Evolutionary conservation across 2,329 filamentous ascomycete genomes (phyloP).

Genomic region (Leptographium lundbergii): DNA sequence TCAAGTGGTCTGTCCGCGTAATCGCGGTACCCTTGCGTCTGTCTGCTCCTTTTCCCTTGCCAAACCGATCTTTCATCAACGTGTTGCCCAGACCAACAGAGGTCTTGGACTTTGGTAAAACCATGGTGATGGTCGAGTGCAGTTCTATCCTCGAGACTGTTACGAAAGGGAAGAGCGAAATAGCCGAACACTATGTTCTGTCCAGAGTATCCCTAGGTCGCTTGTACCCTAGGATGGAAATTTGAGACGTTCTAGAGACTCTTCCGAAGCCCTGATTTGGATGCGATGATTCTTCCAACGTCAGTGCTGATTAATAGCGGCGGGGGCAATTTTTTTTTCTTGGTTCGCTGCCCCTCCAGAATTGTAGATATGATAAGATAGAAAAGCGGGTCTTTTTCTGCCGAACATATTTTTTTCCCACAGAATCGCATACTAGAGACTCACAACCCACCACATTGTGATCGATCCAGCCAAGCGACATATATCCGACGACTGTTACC

Average conservation of each 20-base stretch:
- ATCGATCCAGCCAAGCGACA: neutral
- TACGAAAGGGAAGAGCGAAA: neutral
- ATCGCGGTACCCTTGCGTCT: conserved; percentile 55
- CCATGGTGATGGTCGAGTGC: conserved; percentile 28
- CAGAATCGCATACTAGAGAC: neutral
- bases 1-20: conserved; percentile 61
- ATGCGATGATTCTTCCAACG: neutral
- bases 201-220: neutral
- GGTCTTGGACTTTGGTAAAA: conserved; percentile 82
- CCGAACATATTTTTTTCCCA: conserved; percentile 1
- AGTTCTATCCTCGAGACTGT: neutral
- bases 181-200: neutral
- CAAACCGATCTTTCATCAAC: conserved; percentile 98
- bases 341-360: neutral
- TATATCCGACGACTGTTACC: neutral
- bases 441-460: neutral
- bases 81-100: conserved; percentile 88
- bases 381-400: neutral
- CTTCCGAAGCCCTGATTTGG: neutral
- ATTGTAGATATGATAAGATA: neutral
- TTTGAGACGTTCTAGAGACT: neutral
- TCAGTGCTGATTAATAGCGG: neutral
- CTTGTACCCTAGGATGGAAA: neutral
- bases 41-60: conserved; percentile 76
- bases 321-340: conserved; percentile 2